Percentiles rank a stretch among this genome's conserved stretches.
These are phyloP conservation scores for Ophiostoma himal-ulmi DNA, from an alignment of 2,329 filamentous ascomycete species.

Conservation along the genomic window DNA sequence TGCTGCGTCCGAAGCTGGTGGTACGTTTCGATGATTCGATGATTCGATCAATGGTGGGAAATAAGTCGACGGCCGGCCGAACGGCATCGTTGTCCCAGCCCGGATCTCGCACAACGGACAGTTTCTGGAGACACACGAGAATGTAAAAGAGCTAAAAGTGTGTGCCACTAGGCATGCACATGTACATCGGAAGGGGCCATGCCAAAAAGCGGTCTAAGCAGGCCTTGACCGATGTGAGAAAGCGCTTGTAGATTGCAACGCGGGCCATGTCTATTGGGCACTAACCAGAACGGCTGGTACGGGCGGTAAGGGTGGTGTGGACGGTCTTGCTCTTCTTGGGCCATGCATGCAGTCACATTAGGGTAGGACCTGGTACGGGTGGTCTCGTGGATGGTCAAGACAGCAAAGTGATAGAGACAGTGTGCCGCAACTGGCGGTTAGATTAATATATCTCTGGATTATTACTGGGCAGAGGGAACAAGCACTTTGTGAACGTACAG, in stretches of 20 bases:
- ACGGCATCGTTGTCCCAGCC: background rate
- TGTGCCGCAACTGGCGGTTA: constrained; percentile 17
- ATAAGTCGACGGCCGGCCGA: background rate
- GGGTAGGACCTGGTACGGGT: background rate
- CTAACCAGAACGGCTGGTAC: background rate
- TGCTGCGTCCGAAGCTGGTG: background rate
- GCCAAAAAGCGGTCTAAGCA: constrained; percentile 23
- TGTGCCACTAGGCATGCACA: background rate
- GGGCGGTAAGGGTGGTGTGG: background rate
- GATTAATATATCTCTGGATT: background rate
- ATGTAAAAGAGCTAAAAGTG: background rate
- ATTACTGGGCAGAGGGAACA: background rate
- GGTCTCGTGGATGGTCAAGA: constrained; percentile 23
- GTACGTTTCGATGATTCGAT: background rate
- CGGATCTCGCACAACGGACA: background rate
- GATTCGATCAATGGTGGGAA: background rate
- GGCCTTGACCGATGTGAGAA: constrained; percentile 20
- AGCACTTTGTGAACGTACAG: background rate
- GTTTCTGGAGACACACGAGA: background rate
- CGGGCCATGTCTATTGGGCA: constrained; percentile 17
- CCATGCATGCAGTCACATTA: constrained; percentile 1
- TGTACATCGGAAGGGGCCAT: background rate
- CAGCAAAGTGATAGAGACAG: constrained; percentile 20
- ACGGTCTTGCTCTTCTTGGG: background rate
- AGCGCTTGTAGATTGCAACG: constrained; percentile 23